Base-by-base conservation (phyloP, 805 yeast species). In the Danielia oregonensis region DNA sequence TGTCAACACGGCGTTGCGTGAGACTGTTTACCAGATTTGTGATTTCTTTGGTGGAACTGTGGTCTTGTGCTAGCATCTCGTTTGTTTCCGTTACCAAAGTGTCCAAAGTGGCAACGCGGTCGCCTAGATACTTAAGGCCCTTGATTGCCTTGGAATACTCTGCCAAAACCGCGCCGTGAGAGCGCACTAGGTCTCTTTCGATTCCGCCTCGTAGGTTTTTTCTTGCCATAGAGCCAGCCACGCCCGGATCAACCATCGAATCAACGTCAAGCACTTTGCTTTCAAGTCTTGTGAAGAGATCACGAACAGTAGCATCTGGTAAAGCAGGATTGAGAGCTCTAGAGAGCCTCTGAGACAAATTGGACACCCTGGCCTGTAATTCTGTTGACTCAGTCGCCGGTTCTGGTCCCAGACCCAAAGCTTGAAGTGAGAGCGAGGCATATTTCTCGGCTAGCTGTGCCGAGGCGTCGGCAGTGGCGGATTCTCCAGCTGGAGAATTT, bases 161-260 rank as follows among this genome's bases (percentile, higher is more conserved):
- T 21, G 57, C 57, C 30, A 67, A 45, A 3, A 56, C 41, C 15
- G 37, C 29, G 2, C 55, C 57, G 46, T 82, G 82, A 39, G 72
- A 76, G 35, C 69, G 71, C 25, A 82, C 56, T 19, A 82, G 52
- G 35, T 81, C 85, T 18, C 63, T 61, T 48, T 83, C 89, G 14
- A 83, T 63, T 26, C 70, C 76, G 27, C 79, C 76, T 36, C 80
- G 64, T 32, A 84, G 60, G 24, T 74, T 68, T 49, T 81, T 72
- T 43, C 94, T 66, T 2, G 79, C 63, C 23, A 80, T 63, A 2
- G 79, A 71, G 0, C 91, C 91, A 10, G 69, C 51, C 17, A 78
- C 46, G 5, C 69, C 71, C 0, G 78, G 67, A 29, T 68, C 72
- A 4, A 74, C 65, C 28, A 74, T 46, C 12, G 59, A 53, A 8